Base-by-base conservation (phyloP, 495 filamentous ascomycete species). In the Aspergillus diversus region DNA sequence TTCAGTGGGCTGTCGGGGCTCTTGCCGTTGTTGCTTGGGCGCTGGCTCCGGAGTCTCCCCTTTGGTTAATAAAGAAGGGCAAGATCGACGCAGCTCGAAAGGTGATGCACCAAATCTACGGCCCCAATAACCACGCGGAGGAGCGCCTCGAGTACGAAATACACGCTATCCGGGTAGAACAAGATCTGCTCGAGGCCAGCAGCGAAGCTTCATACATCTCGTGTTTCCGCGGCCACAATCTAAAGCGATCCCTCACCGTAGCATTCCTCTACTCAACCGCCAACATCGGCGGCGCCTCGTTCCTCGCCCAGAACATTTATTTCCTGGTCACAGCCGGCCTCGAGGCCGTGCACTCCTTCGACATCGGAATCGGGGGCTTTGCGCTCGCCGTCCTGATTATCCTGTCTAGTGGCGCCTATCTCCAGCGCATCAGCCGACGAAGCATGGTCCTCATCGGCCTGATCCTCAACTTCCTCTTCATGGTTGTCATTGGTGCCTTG, bases 231-330 rank as follows among this genome's bases (percentile, higher is more conserved):
- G 49, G 58, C 9, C 32, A 15, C 15, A 60, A 60, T 9, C 58
- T 54, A 13, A 60, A 60, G 50, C 49, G 58, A 31, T 53, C 58
- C 2, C 48, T 60, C 35, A 60, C 58, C 21, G 39, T 54, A 5
- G 39, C 52, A 17, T 60, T 60, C 21, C 34, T 60, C 34, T 43
- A 43, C 17, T 53, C 35, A 21, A 46, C 16, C 16, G 9, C 58
- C 12, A 60, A 46, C 35, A 34, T 46, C 11, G 39, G 34, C 27
- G 58, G 58, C 9, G 49, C 39, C 8, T 17, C 58, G 0, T 60
- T 60, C 17, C 58, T 60, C 0, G 43, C 58, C 9, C 58, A 60
- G 58, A 53, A 50, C 4, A 60, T 60, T 21, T 60, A 60, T 13
- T 60, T 60, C 35, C 49, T 60, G 0, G 34, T 60, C 21, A 60